These are phyloP conservation scores for Medicago truncatula DNA, from an alignment of 306 rosid species.

Conservation along the genomic window DNA sequence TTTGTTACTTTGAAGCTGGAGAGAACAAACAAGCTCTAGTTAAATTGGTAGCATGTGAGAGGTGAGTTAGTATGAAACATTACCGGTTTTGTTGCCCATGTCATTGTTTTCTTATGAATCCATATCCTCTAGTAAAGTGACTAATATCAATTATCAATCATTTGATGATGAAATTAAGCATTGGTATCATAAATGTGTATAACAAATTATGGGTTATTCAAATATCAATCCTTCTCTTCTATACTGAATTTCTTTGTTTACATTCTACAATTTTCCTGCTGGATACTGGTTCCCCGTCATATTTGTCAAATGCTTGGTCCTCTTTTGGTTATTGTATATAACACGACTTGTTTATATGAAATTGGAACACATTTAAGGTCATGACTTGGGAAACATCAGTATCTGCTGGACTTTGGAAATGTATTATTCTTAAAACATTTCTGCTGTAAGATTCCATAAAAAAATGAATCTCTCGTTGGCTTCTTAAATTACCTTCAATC, in stretches of 20 bases:
- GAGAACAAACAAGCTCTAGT: slow-evolving; percentile 95
- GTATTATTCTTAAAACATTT: slow-evolving; percentile 19
- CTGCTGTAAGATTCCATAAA: background rate
- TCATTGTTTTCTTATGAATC: slow-evolving; percentile 7
- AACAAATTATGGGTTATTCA: background rate
- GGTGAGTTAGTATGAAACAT: slow-evolving; percentile 55
- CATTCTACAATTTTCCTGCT: slow-evolving; percentile 19
- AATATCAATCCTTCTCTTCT: slow-evolving; percentile 1
- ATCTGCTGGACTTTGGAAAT: background rate
- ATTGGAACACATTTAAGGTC: background rate
- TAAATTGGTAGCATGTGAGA: slow-evolving; percentile 87
- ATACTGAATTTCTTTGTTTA: background rate
- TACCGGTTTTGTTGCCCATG: slow-evolving; percentile 29
- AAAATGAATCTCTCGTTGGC: slow-evolving; percentile 2
- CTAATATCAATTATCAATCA: background rate
- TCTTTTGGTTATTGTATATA: slow-evolving; percentile 16
- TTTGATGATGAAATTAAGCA: background rate
- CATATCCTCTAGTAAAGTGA: background rate
- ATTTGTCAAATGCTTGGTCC: slow-evolving; percentile 21
- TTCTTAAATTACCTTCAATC: slow-evolving; percentile 9
- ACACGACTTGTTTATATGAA: background rate
- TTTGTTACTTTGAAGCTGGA: slow-evolving; percentile 89
- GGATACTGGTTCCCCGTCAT: slow-evolving; percentile 4
- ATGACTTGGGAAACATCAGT: slow-evolving; percentile 7
- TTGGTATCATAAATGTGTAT: background rate